Base-by-base conservation (phyloP, 2,329 filamentous ascomycete species). In the Calycina herbarum region DNA sequence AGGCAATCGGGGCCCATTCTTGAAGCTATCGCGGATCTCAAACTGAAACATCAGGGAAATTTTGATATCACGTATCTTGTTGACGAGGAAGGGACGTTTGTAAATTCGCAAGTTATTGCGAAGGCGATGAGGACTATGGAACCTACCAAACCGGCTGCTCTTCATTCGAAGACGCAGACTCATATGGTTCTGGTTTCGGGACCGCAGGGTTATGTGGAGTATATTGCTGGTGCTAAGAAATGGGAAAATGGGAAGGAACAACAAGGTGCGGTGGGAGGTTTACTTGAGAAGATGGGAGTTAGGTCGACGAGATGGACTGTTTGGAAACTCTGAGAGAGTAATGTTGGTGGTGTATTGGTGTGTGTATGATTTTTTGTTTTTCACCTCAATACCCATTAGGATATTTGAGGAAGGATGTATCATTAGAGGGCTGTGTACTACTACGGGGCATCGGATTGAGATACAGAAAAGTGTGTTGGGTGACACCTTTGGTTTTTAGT, bases 151-250 rank as follows among this genome's bases (percentile, higher is more conserved):
- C 70, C 82, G 7, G 62, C 62, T 40, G 68, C 6, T 74, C 77
- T 56, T 69, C 71, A 56, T 72, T 75, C 57, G 73, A 73, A 69
- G 76, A 76, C 24, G 7, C 54, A 65, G 6, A 76, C 77, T 8
- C 88, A 88, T 66, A 76, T 97, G 24, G 81, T 97, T n/a, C 82
- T 97, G 64, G 86, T 98, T 1, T 96, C 93, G 0, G 95, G 95
- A 0, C 94, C 95, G 0, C 92, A 96, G 63, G 94, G 95, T 0
- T 98, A 98, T 78, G 84, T 98, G 48, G 84, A 86, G 56, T 85
- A 90, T 69, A 92, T 91, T 78, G 92, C 93, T 2, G 94, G 95
- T 1, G 82, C 88, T 10, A 97, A 96, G 78, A 79, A 86, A 2
- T 96, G 92, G 91, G 80, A 83, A 11, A 83, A 84, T 33, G 92